Evolutionary conservation across 306 rosid genomes (phyloP).

Genomic region (Mucuna pruriens): DNA sequence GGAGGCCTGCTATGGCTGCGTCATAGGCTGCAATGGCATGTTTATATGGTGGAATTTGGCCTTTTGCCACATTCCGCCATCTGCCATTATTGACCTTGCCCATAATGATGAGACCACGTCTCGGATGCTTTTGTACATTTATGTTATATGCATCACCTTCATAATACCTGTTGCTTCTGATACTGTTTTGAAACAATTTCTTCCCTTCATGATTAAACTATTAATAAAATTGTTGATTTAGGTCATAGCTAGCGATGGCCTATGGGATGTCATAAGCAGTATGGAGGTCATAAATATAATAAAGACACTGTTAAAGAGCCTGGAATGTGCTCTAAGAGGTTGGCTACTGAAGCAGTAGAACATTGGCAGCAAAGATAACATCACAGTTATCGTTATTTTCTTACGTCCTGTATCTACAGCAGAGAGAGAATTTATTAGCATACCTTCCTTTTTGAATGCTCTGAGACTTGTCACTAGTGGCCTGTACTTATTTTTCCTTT

Average conservation of each 20-base stretch:
- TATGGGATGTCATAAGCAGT: constrained; percentile 88
- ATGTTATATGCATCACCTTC: constrained; percentile 12
- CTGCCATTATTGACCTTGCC: too few relatives aligned
- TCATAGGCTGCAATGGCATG: too few relatives aligned
- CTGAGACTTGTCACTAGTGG: not conserved
- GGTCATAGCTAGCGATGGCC: constrained; percentile 97
- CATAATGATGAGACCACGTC: too few relatives aligned
- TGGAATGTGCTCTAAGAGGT: constrained; percentile 91
- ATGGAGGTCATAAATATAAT: constrained; percentile 69
- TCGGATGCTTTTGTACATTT: not conserved
- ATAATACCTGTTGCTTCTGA: not conserved
- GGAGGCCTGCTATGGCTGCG: too few relatives aligned
- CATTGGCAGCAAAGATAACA: constrained; percentile 93
- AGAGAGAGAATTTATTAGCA: constrained; percentile 86
- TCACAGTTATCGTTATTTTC: constrained; percentile 84
- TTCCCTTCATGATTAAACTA: not conserved
- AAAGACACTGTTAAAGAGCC: constrained; percentile 89
- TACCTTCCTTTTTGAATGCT: not conserved
- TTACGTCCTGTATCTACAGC: constrained; percentile 79
- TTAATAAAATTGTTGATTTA: constrained; percentile 31
- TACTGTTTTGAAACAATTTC: not conserved
- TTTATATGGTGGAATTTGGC: too few relatives aligned
- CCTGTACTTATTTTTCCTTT: not conserved
- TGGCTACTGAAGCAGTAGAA: constrained; percentile 87
- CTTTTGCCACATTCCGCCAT: too few relatives aligned